phyloP scores from a whole-genome alignment of 768 basidiomycete genomes.

The Tylopilus plumbeoviolaceoides region DNA sequence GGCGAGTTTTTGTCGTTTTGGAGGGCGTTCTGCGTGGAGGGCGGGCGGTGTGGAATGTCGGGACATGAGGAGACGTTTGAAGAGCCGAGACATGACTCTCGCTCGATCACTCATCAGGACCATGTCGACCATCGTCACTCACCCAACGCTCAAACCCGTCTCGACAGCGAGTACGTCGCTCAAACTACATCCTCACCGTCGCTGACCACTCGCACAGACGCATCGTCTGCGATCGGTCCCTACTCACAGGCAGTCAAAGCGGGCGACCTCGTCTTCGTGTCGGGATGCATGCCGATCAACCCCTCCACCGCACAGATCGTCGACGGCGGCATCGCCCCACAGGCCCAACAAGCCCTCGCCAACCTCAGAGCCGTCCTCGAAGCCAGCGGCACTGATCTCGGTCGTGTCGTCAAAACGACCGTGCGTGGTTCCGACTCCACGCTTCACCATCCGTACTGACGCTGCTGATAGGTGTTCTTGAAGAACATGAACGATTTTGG shows the following conservation, averaged over 20 bases:
- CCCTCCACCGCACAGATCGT: slow-evolving; percentile 54
- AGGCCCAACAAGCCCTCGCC: slow-evolving; percentile 79
- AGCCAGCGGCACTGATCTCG: slow-evolving; percentile 72
- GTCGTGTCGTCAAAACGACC: slow-evolving; percentile 88
- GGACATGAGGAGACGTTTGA: neutral
- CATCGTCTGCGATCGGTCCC: slow-evolving; percentile 78
- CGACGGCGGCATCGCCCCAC: slow-evolving; percentile 20
- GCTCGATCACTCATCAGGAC: slow-evolving; percentile 2
- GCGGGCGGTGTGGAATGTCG: neutral
- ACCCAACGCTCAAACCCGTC: slow-evolving; percentile 34
- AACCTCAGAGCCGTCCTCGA: slow-evolving; percentile 84
- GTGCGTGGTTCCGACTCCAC: slow-evolving; percentile 41
- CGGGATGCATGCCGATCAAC: slow-evolving; percentile 84
- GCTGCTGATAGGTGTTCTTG: slow-evolving; percentile 68
- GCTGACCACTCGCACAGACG: slow-evolving; percentile 41
- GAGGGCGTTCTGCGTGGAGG: slow-evolving; percentile 18
- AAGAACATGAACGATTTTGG: slow-evolving; percentile 91
- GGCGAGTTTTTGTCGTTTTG: slow-evolving; percentile 54
- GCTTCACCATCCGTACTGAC: neutral
- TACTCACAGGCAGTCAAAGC: slow-evolving; percentile 86
- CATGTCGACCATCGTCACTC: slow-evolving; percentile 32
- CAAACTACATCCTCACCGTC: neutral
- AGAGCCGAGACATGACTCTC: neutral
- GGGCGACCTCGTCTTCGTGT: slow-evolving; percentile 82
- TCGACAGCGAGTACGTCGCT: slow-evolving; percentile 25